Evolutionary conservation across 2,329 filamentous ascomycete genomes (phyloP).

Genomic region (Pleoardoris graminearum): DNA sequence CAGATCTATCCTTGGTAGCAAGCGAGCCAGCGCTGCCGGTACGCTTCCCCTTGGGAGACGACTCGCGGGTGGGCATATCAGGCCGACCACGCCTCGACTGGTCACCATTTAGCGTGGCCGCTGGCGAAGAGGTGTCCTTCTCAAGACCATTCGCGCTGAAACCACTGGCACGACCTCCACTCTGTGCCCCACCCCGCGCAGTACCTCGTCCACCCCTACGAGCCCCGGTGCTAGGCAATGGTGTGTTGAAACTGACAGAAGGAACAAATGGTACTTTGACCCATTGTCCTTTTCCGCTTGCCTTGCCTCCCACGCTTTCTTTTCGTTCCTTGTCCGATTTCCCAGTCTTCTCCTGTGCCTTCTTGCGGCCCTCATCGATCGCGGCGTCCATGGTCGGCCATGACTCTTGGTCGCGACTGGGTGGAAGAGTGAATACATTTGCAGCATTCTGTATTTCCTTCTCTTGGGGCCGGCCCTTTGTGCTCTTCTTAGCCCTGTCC

Average conservation of each 20-base stretch:
- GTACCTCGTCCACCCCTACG: slow-evolving; percentile 51
- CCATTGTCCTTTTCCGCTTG: slow-evolving; percentile 79
- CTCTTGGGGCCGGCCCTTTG: slow-evolving; percentile 32
- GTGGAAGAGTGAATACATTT: slow-evolving; percentile 56
- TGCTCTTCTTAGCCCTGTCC: slow-evolving; percentile 30
- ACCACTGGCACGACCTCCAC: slow-evolving; percentile 54
- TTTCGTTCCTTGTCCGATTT: slow-evolving; percentile 68
- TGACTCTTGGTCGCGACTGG: slow-evolving; percentile 73
- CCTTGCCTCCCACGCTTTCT: slow-evolving; percentile 47
- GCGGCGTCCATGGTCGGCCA: slow-evolving; percentile 92
- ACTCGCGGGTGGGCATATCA: slow-evolving; percentile 31
- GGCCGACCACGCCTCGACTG: slow-evolving; percentile 38
- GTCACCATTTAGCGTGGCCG: slow-evolving; percentile 34
- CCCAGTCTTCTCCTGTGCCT: slow-evolving; percentile 66
- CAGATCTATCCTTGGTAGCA: slow-evolving; percentile 31
- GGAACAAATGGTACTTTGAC: slow-evolving; percentile 80
- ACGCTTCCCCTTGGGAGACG: slow-evolving; percentile 42
- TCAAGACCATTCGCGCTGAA: slow-evolving; percentile 47
- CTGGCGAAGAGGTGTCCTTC: slow-evolving; percentile 36
- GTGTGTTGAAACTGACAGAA: slow-evolving; percentile 83
- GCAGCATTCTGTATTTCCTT: slow-evolving; percentile 30
- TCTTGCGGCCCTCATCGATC: slow-evolving; percentile 75
- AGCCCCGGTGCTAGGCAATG: slow-evolving; percentile 59
- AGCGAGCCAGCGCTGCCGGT: slow-evolving; percentile 38
- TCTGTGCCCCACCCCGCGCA: slow-evolving; percentile 60